These are phyloP conservation scores for Jaenimonas drosophilae DNA, from an alignment of 208 protist species.

Conservation along the genomic window DNA sequence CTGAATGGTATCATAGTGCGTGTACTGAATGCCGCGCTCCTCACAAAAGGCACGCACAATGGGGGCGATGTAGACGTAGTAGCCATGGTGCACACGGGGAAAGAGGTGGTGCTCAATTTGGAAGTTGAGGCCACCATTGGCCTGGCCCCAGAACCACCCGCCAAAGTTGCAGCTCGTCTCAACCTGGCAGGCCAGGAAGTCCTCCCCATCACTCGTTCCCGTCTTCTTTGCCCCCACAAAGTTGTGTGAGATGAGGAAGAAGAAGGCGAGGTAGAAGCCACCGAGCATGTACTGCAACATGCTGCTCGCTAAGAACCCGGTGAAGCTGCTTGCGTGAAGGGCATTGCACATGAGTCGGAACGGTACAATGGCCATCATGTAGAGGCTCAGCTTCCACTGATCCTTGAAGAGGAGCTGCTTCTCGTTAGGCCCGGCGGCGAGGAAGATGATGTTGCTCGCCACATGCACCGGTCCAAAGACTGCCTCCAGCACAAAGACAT, in stretches of 20 bases:
- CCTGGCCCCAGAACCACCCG: conserved; percentile 61
- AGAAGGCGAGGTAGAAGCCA: conserved; percentile 74
- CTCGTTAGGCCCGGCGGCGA: conserved; percentile 38
- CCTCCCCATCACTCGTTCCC: conserved; percentile 27
- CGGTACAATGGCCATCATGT: conserved; percentile 44
- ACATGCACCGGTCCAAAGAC: conserved; percentile 65
- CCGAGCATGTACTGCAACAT: conserved; percentile 59
- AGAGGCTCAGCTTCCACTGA: conserved; percentile 44
- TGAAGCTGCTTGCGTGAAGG: conserved; percentile 35
- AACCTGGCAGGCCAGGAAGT: conserved; percentile 55
- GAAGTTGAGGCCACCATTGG: conserved; percentile 82
- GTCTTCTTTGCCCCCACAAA: conserved; percentile 64
- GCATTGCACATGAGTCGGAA: conserved; percentile 47
- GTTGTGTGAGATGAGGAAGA: conserved; percentile 80
- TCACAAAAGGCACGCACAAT: conserved; percentile 58
- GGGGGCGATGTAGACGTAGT: conserved; percentile 65
- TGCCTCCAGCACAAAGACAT: conserved; percentile 55
- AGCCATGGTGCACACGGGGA: conserved; percentile 71
- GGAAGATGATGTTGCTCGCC: conserved; percentile 42
- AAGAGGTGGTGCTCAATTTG: conserved; percentile 89
- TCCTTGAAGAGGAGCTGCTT: conserved; percentile 35
- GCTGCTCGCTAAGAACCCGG: conserved; percentile 21
- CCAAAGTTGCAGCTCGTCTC: conserved; percentile 72
- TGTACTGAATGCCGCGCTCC: conserved; percentile 50
- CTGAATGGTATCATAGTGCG: conserved; percentile 57